Base-by-base conservation (phyloP, 2,329 filamentous ascomycete genomes). In the Fusarium nodosum region DNA sequence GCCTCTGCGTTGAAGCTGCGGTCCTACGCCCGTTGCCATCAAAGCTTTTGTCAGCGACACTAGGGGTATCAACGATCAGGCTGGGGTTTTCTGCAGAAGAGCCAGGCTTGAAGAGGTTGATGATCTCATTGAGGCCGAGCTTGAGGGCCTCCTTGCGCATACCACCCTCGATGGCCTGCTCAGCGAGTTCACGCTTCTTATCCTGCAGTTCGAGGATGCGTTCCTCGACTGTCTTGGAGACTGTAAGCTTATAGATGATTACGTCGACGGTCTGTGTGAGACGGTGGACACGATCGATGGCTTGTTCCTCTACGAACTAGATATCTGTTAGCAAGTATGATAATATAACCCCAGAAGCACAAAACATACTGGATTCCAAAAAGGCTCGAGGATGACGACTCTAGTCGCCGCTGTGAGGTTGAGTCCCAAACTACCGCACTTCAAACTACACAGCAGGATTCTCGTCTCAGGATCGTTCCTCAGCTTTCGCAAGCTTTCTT, bases 221-320 rank as follows among this genome's bases (percentile, higher is more conserved):
- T 79, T 95, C 94, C 83, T 99, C 96, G 58, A 99, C 95, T 0
- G 92, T 94, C 71, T 91, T 86, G 70, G 88, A 88, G 65, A 99
- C 90, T 4, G 94, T 97, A 74, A 99, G 88, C 75, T 96, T 97
- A 84, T 97, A 99, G 68, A 99, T 93, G 58, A 95, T 89, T 34
- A 99, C 96, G 76, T 98, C 94, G 41, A 95, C 87, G 2, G 93
- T 97, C 80, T 99, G 96, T 41, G 97, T 98, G 55, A 99, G 90
- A n/a, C 96, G 93, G 78, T 99, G 96, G 28, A 99, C 96, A 56
- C 96, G 93, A 80, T 99, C 96, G 73, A 99, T 99, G 50, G 96
- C 96, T 84, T 99, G 96, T 79, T 99, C 96, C 83, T 99, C 96
- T 34, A 99, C 93, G 76, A 99, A 99, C 87, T 93, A 72, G n/a